Evolutionary conservation across 164 flowering plant species (phyloP).

Genomic region (Umbellularia californica): DNA sequence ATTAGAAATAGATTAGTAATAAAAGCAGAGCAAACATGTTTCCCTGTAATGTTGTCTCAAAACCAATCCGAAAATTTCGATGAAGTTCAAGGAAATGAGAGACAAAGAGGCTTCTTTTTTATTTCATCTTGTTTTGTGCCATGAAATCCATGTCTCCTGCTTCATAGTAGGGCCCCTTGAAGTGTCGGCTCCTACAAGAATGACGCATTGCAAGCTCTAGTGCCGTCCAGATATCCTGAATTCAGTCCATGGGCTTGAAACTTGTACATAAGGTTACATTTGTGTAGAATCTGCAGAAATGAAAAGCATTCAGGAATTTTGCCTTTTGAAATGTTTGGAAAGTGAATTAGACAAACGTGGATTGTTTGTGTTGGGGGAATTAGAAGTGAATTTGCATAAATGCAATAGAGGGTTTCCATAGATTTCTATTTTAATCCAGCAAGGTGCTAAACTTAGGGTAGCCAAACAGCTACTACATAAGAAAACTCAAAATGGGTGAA

Average conservation of each 20-base stretch:
- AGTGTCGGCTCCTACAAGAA: background rate
- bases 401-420: too few species aligned
- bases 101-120: background rate
- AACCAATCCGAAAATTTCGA: background rate
- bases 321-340: too few species aligned
- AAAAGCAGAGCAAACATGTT: background rate
- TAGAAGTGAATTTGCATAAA: too few species aligned
- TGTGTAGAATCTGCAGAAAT: too few species aligned
- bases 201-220: background rate
- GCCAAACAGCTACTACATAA: too few species aligned
- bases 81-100: background rate
- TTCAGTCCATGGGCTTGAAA: too few species aligned
- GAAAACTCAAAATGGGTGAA: too few species aligned
- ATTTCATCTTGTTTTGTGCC: background rate
- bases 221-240: background rate
- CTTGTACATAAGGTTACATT: too few species aligned
- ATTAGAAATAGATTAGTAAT: background rate
- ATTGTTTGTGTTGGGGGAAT: too few species aligned
- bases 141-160: background rate
- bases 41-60: background rate
- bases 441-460: too few species aligned
- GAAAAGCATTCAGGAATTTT: fast-evolving
- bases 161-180: background rate
- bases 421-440: too few species aligned
- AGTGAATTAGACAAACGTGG: too few species aligned